phyloP scores from a whole-genome alignment of 2,329 filamentous ascomycete species.

The Botryosphaeria agaves region DNA sequence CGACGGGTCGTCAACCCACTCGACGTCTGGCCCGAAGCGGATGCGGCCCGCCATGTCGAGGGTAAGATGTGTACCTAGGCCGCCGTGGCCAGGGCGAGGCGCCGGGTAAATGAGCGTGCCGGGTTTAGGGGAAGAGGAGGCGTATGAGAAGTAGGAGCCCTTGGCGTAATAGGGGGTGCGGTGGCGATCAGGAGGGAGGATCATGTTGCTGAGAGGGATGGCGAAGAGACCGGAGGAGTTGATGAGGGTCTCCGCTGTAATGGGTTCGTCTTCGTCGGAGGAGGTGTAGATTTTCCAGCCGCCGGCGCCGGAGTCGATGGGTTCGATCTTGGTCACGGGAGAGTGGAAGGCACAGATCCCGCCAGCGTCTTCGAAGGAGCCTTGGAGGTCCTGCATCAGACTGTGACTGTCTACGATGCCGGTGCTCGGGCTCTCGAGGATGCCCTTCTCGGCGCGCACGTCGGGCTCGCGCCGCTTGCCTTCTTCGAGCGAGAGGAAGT shows the following conservation, averaged over 20 bases:
- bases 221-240: conserved; percentile 77
- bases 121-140: conserved; percentile 44
- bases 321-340: conserved; percentile 41
- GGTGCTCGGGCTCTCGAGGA: conserved; percentile 71
- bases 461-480: conserved; percentile 51
- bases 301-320: conserved; percentile 30
- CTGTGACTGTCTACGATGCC: conserved; percentile 82
- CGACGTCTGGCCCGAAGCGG: conserved; percentile 86
- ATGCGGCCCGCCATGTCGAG: conserved; percentile 72
- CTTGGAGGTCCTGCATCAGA: conserved; percentile 66
- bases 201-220: conserved; percentile 63
- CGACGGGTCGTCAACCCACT: conserved; percentile 62
- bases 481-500: conserved; percentile 49
- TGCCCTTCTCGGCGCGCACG: conserved; percentile 52
- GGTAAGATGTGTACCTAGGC: conserved; percentile 84
- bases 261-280: conserved; percentile 28
- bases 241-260: conserved; percentile 61
- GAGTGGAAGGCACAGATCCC: conserved; percentile 58
- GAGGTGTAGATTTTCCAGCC: conserved; percentile 56
- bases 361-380: conserved; percentile 57
- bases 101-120: conserved; percentile 74
- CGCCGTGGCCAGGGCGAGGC: conserved; percentile 62
- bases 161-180: conserved; percentile 66
- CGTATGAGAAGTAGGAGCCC: conserved; percentile 87
- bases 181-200: conserved; percentile 42